Percentiles rank a stretch among this genome's conserved stretches.
Conservation (phyloP, 1,284 basidiomycete species). For the Trichosporon ovoides region DNA sequence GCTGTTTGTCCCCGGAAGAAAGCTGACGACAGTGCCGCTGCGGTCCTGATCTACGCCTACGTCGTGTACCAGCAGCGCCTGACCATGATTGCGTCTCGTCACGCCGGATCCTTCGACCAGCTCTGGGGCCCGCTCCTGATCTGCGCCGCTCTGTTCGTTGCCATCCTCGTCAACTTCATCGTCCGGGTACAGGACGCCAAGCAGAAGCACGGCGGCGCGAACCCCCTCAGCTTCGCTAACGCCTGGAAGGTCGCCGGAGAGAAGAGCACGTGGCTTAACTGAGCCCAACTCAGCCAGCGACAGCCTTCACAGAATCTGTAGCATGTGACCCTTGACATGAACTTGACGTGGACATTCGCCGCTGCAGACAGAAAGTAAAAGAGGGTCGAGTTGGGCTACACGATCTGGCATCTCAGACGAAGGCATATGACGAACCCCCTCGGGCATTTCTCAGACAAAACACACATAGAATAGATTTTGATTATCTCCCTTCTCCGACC, state of each 20-base stretch:
- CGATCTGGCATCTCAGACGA: conserved; percentile 1
- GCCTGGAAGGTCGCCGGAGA: conserved; percentile 33
- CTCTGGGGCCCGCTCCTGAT: conserved; percentile 74
- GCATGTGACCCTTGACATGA: not conserved
- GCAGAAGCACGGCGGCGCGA: conserved; percentile 27
- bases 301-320: not conserved
- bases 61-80: conserved; percentile 81
- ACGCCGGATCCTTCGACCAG: conserved; percentile 85
- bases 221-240: conserved; percentile 32
- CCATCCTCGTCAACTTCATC: conserved; percentile 79
- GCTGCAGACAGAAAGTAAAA: not conserved
- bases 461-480: conserved; percentile 4
- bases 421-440: not conserved
- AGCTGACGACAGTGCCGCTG: conserved; percentile 36
- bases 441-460: conserved; percentile 5
- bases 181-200: conserved; percentile 54
- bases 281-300: not conserved
- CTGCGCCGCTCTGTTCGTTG: conserved; percentile 71
- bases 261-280: conserved; percentile 23
- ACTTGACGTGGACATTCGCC: not conserved
- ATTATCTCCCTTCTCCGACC: not conserved
- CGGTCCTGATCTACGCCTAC: conserved; percentile 67
- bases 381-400: not conserved
- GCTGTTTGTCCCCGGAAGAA: not conserved
- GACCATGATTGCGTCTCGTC: conserved; percentile 80